phyloP scores from a whole-genome alignment of 352 stramenopile genomes.

The Pythium phragmitis region DNA sequence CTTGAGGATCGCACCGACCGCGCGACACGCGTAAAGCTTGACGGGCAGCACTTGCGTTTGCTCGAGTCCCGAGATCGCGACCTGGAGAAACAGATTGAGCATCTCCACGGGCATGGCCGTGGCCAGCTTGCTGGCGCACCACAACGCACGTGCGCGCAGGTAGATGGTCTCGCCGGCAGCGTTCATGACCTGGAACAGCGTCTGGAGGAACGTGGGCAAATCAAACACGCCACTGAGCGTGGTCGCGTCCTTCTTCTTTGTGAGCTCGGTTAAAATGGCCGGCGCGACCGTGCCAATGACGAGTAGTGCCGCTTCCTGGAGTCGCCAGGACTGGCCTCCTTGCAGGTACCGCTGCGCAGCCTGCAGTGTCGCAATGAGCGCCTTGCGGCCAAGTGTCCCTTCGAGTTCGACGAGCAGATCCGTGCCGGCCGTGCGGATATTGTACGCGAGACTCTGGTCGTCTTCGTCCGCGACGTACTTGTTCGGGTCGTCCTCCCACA shows the following conservation, averaged over 20 bases:
- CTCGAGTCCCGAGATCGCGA: constrained; percentile 74
- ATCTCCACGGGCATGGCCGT: constrained; percentile 72
- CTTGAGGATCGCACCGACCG: constrained; percentile 66
- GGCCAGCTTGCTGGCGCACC: constrained; percentile 74
- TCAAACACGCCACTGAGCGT: constrained; percentile 55
- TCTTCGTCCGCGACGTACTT: constrained; percentile 86
- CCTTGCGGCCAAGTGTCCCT: constrained; percentile 58
- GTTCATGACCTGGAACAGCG: constrained; percentile 80
- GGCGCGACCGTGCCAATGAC: constrained; percentile 65
- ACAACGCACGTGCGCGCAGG: constrained; percentile 70
- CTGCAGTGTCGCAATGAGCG: constrained; percentile 50
- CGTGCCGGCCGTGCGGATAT: constrained; percentile 66
- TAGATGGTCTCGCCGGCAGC: constrained; percentile 63
- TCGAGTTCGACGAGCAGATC: constrained; percentile 70
- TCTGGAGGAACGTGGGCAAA: constrained; percentile 64
- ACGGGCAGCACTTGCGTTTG: constrained; percentile 69
- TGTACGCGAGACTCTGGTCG: constrained; percentile 79
- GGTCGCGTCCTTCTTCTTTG: constrained; percentile 44
- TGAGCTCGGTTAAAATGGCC: constrained; percentile 58
- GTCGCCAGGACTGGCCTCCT: constrained; percentile 49
- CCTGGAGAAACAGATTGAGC: constrained; percentile 66
- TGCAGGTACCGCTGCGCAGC: constrained; percentile 67
- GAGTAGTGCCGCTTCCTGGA: constrained; percentile 74
- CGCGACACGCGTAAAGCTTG: constrained; percentile 76
- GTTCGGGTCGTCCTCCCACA: constrained; percentile 79